Percentiles rank a stretch among this genome's conserved stretches.
Evolutionary conservation across 495 filamentous ascomycete genomes (phyloP).

Genomic region (Daldinia loculata): DNA sequence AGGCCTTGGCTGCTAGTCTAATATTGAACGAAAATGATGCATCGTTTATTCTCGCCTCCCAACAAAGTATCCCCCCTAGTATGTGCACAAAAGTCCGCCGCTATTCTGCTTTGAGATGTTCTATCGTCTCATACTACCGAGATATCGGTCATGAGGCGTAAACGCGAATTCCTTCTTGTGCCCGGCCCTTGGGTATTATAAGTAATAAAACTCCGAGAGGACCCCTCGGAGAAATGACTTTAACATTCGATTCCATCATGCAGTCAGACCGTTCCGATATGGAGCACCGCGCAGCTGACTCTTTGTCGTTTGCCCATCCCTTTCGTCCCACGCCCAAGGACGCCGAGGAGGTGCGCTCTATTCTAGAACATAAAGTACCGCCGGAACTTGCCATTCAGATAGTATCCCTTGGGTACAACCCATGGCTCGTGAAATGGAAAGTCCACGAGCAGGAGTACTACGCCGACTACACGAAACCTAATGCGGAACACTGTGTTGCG

Average conservation of each 20-base stretch:
- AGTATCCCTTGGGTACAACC: conserved; percentile 1
- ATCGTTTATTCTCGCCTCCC: background rate
- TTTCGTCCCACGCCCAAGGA: conserved; percentile 3
- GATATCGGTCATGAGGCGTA: background rate
- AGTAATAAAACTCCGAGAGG: background rate
- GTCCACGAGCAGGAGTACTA: background rate
- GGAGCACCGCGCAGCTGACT: background rate
- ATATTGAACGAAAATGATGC: background rate
- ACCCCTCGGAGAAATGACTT: background rate
- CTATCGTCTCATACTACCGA: background rate
- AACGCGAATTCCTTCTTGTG: background rate
- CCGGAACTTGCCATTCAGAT: conserved; percentile 19
- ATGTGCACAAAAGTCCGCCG: background rate
- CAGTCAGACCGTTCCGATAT: background rate
- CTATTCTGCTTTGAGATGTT: background rate
- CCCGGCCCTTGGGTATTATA: background rate
- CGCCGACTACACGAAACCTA: background rate
- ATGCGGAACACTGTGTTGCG: background rate
- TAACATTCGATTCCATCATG: background rate
- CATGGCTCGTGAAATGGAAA: conserved; percentile 11
- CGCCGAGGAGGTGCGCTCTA: background rate
- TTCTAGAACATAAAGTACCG: conserved; percentile 5
- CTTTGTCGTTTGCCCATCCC: conserved; percentile 5
- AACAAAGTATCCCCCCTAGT: background rate
- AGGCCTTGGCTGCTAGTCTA: background rate